Conservation (phyloP, 2,329 filamentous ascomycete genomes). For the Ophiostoma novo-ulmi region DNA sequence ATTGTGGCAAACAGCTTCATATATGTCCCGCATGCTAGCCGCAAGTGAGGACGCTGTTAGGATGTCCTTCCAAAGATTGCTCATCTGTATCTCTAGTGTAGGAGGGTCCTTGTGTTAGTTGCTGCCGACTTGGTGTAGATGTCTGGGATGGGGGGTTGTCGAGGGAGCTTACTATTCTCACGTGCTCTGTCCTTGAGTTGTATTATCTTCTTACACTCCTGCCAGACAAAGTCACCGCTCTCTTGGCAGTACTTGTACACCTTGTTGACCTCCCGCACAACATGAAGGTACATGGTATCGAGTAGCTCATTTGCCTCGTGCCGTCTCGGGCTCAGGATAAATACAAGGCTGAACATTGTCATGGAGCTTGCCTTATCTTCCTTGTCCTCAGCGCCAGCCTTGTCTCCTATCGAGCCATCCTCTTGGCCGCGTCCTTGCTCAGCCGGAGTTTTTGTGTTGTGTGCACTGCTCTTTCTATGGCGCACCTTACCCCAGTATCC, state of each 20-base stretch:
- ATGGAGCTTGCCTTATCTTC: conserved; percentile 65
- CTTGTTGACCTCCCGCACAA: conserved; percentile 88
- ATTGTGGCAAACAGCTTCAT: conserved; percentile 73
- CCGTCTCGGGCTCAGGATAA: conserved; percentile 75
- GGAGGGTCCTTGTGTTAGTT: background rate
- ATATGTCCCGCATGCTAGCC: conserved; percentile 75
- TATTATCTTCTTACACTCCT: conserved; percentile 78
- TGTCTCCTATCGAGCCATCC: conserved; percentile 28
- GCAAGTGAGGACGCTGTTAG: conserved; percentile 71
- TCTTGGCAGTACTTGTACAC: conserved; percentile 90
- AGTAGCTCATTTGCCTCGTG: conserved; percentile 70
- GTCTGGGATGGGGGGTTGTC: background rate
- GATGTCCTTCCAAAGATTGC: conserved; percentile 64
- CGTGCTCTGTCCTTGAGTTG: conserved; percentile 75
- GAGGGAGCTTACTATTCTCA: conserved; percentile 52
- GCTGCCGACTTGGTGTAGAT: background rate
- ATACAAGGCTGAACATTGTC: conserved; percentile 98
- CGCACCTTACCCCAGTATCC: conserved; percentile 57
- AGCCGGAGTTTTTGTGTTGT: conserved; percentile 22
- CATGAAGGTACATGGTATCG: conserved; percentile 75
- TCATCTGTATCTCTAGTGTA: conserved; percentile 44
- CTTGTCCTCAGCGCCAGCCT: conserved; percentile 39
- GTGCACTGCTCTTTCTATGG: conserved; percentile 28
- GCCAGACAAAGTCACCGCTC: conserved; percentile 83
- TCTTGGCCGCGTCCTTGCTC: conserved; percentile 28